phyloP scores from a whole-genome alignment of 1,139 yeast species.

The Yamadazyma aaseri region DNA sequence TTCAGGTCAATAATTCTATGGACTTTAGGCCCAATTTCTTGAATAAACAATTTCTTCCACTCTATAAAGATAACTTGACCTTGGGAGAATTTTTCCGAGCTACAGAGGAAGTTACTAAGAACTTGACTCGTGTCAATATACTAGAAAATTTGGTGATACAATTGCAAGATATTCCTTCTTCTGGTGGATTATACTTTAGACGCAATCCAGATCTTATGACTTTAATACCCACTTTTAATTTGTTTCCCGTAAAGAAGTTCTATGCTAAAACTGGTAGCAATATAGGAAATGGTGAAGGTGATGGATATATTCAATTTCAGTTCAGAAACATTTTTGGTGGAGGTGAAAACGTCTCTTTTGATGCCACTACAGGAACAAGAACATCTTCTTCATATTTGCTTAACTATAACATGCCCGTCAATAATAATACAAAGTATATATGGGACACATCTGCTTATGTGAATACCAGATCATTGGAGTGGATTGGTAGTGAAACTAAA shows the following conservation, averaged over 20 bases:
- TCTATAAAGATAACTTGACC: constrained; percentile 33
- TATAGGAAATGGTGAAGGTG: constrained; percentile 94
- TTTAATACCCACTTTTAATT: constrained; percentile 54
- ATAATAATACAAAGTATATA: constrained; percentile 50
- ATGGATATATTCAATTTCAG: constrained; percentile 79
- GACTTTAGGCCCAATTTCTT: constrained; percentile 53
- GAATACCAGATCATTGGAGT: constrained; percentile 65
- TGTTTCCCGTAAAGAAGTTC: constrained; percentile 63
- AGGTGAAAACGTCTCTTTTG: constrained; percentile 74
- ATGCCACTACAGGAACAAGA: constrained; percentile 77
- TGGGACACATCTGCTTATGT: constrained; percentile 55
- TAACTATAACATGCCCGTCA: constrained; percentile 62
- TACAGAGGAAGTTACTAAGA: constrained; percentile 43
- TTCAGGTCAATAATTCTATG: constrained; percentile 56
- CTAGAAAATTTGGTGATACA: constrained; percentile 44
- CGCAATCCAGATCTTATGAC: constrained; percentile 27
- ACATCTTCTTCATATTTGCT: constrained; percentile 72
- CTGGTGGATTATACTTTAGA: constrained; percentile 2
- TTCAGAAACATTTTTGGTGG: constrained; percentile 83
- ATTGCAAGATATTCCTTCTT: constrained; percentile 30
- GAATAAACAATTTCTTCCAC: constrained; percentile 52
- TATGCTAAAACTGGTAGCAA: constrained; percentile 90
- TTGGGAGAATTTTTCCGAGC: constrained; percentile 35
- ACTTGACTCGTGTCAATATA: constrained; percentile 43
- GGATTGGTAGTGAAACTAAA: constrained; percentile 53